These are phyloP conservation scores for Prunus mira DNA, from an alignment of 306 rosid species.

Conservation along the genomic window DNA sequence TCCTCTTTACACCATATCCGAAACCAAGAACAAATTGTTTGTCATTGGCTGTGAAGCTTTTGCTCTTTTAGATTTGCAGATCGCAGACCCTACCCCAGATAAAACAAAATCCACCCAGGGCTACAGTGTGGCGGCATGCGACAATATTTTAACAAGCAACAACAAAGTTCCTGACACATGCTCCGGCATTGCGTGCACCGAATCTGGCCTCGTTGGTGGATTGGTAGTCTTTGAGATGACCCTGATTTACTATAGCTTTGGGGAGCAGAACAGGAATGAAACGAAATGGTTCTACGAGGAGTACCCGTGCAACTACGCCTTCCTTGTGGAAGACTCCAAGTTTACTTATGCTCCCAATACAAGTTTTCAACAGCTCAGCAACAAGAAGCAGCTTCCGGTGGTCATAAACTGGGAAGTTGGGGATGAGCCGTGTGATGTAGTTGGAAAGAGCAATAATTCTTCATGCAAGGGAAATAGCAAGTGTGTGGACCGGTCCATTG, in stretches of 20 bases:
- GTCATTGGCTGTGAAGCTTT: conserved; percentile 14
- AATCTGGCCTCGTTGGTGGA: not conserved
- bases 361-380: not conserved
- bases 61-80: too few species aligned
- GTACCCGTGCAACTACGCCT: conserved; percentile 4
- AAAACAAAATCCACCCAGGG: not conserved
- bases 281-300: not conserved
- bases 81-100: too few species aligned
- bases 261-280: not conserved
- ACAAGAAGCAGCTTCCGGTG: not conserved
- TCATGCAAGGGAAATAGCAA: not conserved
- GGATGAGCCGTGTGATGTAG: not conserved
- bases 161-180: not conserved
- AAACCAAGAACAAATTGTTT: not conserved
- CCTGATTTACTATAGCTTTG: not conserved
- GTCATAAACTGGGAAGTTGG: conserved; percentile 8
- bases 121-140: not conserved
- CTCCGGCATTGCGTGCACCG: conserved; percentile 7
- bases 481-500: not conserved
- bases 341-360: not conserved
- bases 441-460: too few species aligned
- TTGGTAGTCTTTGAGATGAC: not conserved
- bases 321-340: not conserved
- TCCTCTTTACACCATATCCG: not conserved
- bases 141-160: too few species aligned